These are phyloP conservation scores for Podaxis sp. DNA, from an alignment of 768 basidiomycete genomes.

Conservation along the genomic window DNA sequence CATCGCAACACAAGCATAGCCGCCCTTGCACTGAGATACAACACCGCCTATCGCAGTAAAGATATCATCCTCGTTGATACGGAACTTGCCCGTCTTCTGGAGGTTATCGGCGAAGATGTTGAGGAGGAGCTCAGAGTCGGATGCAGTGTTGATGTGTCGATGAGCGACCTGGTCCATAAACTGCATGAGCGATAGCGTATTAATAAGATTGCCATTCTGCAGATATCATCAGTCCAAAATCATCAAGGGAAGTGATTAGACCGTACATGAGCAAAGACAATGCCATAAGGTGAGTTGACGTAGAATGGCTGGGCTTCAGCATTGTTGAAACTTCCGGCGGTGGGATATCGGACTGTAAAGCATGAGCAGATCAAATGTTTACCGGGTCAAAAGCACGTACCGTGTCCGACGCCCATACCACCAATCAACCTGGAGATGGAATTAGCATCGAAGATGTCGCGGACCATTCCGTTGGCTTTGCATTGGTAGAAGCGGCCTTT, in stretches of 20 bases:
- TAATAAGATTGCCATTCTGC: constrained; percentile 98
- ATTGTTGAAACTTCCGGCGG: constrained; percentile 94
- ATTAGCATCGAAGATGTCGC: constrained; percentile 89
- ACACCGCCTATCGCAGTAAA: constrained; percentile 90
- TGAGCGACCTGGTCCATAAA: constrained; percentile 97
- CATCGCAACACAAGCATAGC: constrained; percentile 99
- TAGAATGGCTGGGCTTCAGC: constrained; percentile 99
- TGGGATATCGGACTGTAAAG: constrained; percentile 87
- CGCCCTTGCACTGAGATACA: constrained; percentile 87
- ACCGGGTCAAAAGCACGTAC: constrained; percentile 39
- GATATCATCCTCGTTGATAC: constrained; percentile 99
- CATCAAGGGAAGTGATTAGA: neutral
- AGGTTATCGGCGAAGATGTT: constrained; percentile 98
- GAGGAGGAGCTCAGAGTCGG: constrained; percentile 94
- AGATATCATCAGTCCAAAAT: neutral
- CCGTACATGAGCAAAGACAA: constrained; percentile 94
- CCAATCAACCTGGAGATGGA: constrained; percentile 79
- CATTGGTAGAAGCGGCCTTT: constrained; percentile 97
- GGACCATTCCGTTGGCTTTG: constrained; percentile 99
- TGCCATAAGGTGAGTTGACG: constrained; percentile 99
- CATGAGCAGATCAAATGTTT: constrained; percentile 11
- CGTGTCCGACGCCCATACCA: constrained; percentile 97
- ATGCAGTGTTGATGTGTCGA: constrained; percentile 97
- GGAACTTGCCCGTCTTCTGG: constrained; percentile 97
- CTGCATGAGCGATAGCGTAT: constrained; percentile 80